Conservation (phyloP, 768 basidiomycete genomes). For the Lactifluus echinatus region DNA sequence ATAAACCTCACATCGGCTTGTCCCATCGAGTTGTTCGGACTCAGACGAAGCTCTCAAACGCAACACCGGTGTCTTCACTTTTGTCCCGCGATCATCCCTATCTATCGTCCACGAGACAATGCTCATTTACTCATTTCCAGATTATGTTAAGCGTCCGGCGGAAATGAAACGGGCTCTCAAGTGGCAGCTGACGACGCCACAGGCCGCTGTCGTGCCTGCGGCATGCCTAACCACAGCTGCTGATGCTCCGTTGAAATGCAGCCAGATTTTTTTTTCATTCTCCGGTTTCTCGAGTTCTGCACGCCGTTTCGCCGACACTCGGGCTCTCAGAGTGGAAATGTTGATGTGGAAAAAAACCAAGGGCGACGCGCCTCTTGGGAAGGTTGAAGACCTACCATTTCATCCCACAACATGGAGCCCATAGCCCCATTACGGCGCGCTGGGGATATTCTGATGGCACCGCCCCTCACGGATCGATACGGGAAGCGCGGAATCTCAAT, state of each 20-base stretch:
- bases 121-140: neutral
- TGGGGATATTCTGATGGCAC: neutral
- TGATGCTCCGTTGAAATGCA: neutral
- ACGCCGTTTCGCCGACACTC: neutral
- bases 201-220: constrained; percentile 9
- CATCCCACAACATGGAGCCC: neutral
- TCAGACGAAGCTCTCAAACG: neutral
- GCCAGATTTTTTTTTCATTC: neutral
- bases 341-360: neutral
- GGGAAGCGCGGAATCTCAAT: constrained; percentile 6
- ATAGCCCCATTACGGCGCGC: neutral
- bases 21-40: neutral
- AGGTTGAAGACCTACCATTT: neutral
- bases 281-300: neutral
- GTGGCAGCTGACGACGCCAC: constrained; percentile 18
- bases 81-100: neutral
- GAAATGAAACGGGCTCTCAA: constrained; percentile 5
- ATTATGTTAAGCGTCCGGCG: constrained; percentile 5
- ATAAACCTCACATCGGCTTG: neutral
- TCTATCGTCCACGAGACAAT: neutral
- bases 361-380: neutral
- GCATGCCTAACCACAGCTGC: neutral
- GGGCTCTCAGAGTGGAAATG: neutral
- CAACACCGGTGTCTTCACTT: constrained; percentile 5
- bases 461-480: constrained; percentile 14